phyloP scores from a whole-genome alignment of 345 rosid species.

The Bruguiera gymnorhiza region DNA sequence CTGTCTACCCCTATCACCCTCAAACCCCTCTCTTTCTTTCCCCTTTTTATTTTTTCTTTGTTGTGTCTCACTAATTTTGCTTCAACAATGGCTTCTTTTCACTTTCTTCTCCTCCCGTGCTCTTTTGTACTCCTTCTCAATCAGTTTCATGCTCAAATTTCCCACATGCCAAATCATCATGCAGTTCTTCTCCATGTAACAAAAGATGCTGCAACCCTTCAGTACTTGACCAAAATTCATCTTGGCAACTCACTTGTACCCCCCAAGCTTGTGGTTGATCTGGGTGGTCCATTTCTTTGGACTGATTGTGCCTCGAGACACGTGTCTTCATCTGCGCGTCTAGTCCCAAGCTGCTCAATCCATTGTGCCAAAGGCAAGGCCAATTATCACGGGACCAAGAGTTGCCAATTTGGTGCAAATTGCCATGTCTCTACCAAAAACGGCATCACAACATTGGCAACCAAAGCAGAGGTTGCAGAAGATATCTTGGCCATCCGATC shows the following conservation, averaged over 20 bases:
- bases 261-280: conserved; percentile 52
- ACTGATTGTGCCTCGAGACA: conserved; percentile 35
- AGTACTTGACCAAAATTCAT: conserved; percentile 50
- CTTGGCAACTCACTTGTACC: conserved; percentile 32
- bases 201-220: conserved; percentile 54
- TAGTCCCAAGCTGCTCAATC: conserved; percentile 48
- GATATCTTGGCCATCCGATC: conserved; percentile 42
- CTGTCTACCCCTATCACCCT: not conserved
- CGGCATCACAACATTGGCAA: conserved; percentile 26
- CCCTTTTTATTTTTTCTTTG: not conserved
- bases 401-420: conserved; percentile 4
- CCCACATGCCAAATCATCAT: conserved; percentile 9
- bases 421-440: conserved; percentile 46
- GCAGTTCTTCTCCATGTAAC: conserved; percentile 41
- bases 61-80: not conserved
- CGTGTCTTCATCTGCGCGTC: conserved; percentile 21
- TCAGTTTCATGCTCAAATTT: conserved; percentile 20
- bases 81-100: conserved; percentile 35
- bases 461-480: conserved; percentile 45
- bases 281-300: conserved; percentile 53
- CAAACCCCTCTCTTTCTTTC: not conserved
- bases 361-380: conserved; percentile 44
- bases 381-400: not conserved
- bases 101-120: conserved; percentile 16
- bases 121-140: conserved; percentile 4